phyloP scores from a whole-genome alignment of 163 green algal species.

The Chloromonas sp. region DNA sequence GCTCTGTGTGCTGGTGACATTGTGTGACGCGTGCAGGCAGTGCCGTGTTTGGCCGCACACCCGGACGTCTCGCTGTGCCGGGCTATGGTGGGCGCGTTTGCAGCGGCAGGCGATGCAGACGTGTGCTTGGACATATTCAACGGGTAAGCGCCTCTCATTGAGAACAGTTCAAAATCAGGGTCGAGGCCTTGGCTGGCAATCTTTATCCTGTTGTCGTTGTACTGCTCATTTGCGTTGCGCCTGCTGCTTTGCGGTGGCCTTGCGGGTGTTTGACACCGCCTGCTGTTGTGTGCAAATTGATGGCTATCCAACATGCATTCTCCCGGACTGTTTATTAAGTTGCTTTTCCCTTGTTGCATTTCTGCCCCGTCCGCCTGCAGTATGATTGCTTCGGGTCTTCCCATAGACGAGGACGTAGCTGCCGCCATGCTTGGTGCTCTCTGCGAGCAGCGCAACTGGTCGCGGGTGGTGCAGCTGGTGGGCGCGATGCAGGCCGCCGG shows the following conservation, averaged over 20 bases:
- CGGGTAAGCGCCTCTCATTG: neutral
- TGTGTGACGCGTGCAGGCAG: no score
- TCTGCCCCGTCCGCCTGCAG: neutral
- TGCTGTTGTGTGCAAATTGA: neutral
- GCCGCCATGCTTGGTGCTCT: slow-evolving; percentile 11
- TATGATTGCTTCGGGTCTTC: neutral
- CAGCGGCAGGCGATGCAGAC: slow-evolving; percentile 15
- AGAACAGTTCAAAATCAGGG: neutral
- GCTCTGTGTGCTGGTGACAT: no score
- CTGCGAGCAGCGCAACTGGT: slow-evolving; percentile 15
- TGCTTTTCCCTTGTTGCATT: no score
- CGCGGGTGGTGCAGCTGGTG: slow-evolving; percentile 19
- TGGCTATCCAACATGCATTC: neutral
- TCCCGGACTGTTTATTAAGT: no score
- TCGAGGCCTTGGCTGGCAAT: no score
- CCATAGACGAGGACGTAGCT: slow-evolving; percentile 18
- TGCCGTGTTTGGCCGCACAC: neutral
- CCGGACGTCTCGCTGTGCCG: slow-evolving; percentile 16
- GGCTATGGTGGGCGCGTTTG: slow-evolving; percentile 22
- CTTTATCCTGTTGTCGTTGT: no score
- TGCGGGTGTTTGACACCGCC: neutral
- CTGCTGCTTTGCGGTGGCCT: neutral
- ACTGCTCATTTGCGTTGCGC: neutral
- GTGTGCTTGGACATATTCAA: slow-evolving; percentile 31
- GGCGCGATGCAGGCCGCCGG: neutral